A percentile compares a stretch with the other conserved stretches of the same genome.
These are phyloP conservation scores for Colletotrichum musicola DNA, from an alignment of 2,329 filamentous ascomycete genomes.

Conservation along the genomic window DNA sequence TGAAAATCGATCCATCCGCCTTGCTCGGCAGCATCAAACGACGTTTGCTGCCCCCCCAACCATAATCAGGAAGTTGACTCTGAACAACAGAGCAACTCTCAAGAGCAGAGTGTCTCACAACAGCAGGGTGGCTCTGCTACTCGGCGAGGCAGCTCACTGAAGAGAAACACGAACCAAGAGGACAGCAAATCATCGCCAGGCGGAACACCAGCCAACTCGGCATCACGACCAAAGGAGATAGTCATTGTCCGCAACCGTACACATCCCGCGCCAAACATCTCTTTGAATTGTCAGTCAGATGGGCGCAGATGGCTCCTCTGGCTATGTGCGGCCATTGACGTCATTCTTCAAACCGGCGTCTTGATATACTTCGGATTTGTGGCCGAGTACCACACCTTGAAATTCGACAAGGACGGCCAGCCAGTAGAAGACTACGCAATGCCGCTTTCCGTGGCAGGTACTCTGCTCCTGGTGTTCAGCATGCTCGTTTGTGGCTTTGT, in stretches of 20 bases:
- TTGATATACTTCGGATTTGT: background rate
- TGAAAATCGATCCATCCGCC: no score
- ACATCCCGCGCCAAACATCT: background rate
- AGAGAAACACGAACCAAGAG: no score
- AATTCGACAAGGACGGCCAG: background rate
- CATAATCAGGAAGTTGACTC: no score
- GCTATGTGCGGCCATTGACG: background rate
- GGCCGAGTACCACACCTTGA: background rate
- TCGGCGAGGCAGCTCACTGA: no score
- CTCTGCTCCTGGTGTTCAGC: background rate
- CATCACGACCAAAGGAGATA: no score
- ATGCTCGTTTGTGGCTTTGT: background rate
- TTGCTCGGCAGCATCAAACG: no score
- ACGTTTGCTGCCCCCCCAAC: no score
- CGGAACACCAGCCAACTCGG: no score
- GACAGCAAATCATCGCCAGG: no score
- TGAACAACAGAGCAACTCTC: no score
- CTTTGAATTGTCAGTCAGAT: background rate
- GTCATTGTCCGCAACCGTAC: background rate
- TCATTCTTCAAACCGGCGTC: background rate
- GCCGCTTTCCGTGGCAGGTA: background rate
- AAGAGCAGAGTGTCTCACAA: no score
- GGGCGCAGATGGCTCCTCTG: background rate
- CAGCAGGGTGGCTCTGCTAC: no score
- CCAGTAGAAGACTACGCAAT: background rate